Evolutionary conservation across 2,329 filamentous ascomycete species (phyloP), one percentile per base, ranked within the genome.

Genomic region (Trichoderma oligosporum): DNA sequence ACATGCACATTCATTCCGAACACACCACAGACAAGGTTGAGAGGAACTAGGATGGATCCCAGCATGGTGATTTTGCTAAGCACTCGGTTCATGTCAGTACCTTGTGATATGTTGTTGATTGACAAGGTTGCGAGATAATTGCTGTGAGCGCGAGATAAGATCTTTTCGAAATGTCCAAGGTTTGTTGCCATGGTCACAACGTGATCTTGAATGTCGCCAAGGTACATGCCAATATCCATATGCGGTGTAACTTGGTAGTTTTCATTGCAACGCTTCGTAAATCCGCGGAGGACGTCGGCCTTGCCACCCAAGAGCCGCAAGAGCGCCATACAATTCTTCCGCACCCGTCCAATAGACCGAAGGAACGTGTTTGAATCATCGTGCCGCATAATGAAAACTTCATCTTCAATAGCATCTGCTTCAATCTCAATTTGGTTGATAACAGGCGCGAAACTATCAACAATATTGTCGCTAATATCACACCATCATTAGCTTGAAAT

Each of bases 131-230:
- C 93, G 35, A 99, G 82, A 69, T 99, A 97, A 72, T 97, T 99
- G 77, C 88, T 90, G 76, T 99, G 94, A 2, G 89, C 89, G 20
- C 94, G 88, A 25, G 88, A 92, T 48, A 99, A 82, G 82, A 99
- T 97, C 80, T 97, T 97, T 72, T 99, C 94, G 65, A 96, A 97
- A 71, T 99, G 94, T 1, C 85, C 85, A 65, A 99, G 74, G 73
- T 96, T 99, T 64, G 89, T 94, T 82, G 96, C 96, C 93, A 97
- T 97, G 44, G 94, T 99, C 59, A 99, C 91, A 53, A 99, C 93
- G 81, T 99, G 94, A 74, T 99, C 94, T 73, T 99, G 94, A 62
- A 99, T 97, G 74, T 99, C 94, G 67, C 91, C 91, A 33, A 99
- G 82, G 70, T 99, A 99, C 67, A 99, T 83, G 20, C 92, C 94